Evolutionary conservation across 352 stramenopile genomes (phyloP), one percentile per base, ranked within the genome.

Genomic region (Phytophthora multivora): DNA sequence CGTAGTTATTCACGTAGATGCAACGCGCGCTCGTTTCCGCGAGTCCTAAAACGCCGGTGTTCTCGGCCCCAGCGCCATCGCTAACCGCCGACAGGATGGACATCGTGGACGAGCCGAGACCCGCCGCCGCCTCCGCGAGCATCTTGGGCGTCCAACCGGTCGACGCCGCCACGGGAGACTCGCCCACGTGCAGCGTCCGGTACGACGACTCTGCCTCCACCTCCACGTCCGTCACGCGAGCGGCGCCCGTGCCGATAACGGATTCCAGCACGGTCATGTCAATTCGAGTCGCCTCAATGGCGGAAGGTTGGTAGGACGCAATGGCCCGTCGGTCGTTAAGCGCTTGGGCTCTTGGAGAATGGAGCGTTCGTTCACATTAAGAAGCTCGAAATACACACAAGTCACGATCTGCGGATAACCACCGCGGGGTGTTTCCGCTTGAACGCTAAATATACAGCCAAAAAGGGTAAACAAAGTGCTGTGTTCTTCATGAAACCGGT

Each of bases 1-100:
- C 55, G 9, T 79, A 50, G 39, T 86, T 71, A 59, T 94, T 96
- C 35, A 96, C 59, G 66, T 86, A 88, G 28, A 96, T 78, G 45
- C 88, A 69, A 40, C 83, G 77, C 11, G 83, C 82, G 46, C 82
- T 86, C 5, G 46, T 40, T 16, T 91, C 76, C 1, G 59, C 59
- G 0, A 89, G 59, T 4, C 66, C 66, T 8, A 71, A 12, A 11
- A 61, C 51, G 11, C 60, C 50, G 23, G 23, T 59, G 19, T 36
- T 63, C 16, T 75, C 61, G 6, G 50, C 41, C 36, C 9, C 38
- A 51, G 25, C 33, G 5, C 28, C 57, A 40, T 67, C 62, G 25
- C 62, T 58, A 25, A 71, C 62, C 13, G 51, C 57, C 1, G 62
- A 63, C 13, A 72, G 55, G 33, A 73, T 66, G 21, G 61, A 73